Base-by-base conservation (phyloP, 192 early-diverging fungal species). In the Coemansia sp. region DNA sequence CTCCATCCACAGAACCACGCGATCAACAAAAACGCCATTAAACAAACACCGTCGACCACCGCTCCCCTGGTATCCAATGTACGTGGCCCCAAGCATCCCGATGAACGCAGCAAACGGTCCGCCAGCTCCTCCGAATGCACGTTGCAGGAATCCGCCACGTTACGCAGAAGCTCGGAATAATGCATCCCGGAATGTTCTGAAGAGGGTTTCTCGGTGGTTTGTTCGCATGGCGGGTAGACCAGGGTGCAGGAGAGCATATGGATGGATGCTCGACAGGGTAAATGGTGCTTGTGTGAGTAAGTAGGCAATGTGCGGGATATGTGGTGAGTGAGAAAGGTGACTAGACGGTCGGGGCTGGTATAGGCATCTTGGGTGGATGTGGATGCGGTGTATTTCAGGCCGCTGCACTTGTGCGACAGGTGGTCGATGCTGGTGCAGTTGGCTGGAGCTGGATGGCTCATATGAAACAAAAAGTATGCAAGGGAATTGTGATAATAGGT, bases 211-310 rank as follows among this genome's bases (percentile, higher is more conserved):
- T 28, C 45, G 8, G 3, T 39, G 8, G 9, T 34, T 34, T 1
- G 5, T 22, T 35, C 35, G 22, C 70, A 75, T 8, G 56, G 56
- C 45, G 67, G 70, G 33, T 59, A 73, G 12, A 74, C 78, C 9
- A 70, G 55, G 8, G 74, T 64, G 38, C 79, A 81, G 6, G 73
- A 66, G 22, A 81, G 38, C 0, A 67, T 39, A 7, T n/a, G 51
- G 28, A 81, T 64, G 1, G 79, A 61, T 1, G 28, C 37, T 15
- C 32, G 39, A 48, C 76, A 78, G 9, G 18, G 14, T 3, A 15
- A 12, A 34, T 59, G 7, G 43, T 70, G 15, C 20, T 37, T n/a
- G 32, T 38, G 12, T 41, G 28, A 15, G 17, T 41, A 39, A 14
- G 28, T 12, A 17, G 39, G 39, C 28, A 60, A 33, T 22, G 39